Evolutionary conservation across 257 asterid species (phyloP).

Genomic region (Capsicum baccatum): DNA sequence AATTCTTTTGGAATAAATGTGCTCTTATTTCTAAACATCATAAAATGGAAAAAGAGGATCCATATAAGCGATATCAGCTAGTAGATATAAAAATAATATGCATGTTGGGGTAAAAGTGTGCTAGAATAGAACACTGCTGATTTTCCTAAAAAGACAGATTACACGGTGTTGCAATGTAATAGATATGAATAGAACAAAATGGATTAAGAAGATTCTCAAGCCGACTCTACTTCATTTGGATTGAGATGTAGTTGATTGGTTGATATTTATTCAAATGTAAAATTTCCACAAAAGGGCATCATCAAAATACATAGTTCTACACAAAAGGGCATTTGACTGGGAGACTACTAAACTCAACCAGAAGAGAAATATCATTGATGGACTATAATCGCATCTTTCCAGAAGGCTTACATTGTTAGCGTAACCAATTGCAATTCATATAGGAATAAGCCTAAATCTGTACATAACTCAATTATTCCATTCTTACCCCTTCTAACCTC

Average conservation of each 20-base stretch:
- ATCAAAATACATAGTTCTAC: background rate
- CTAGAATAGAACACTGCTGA: background rate
- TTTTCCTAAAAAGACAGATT: background rate
- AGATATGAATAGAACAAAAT: background rate
- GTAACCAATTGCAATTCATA: background rate
- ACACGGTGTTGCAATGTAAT: background rate
- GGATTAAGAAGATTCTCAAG: constrained; percentile 16
- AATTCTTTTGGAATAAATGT: background rate
- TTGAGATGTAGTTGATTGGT: background rate
- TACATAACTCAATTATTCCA: background rate
- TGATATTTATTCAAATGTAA: background rate
- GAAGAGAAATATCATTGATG: background rate
- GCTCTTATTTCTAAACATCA: background rate
- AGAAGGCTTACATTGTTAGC: background rate
- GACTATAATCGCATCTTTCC: background rate
- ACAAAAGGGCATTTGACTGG: background rate
- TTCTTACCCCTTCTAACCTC: background rate
- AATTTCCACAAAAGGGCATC: background rate
- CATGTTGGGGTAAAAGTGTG: background rate
- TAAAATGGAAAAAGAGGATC: background rate
- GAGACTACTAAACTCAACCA: background rate
- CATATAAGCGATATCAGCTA: background rate
- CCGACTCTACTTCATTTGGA: background rate
- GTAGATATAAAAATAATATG: background rate
- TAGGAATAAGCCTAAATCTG: background rate